These are phyloP conservation scores for Elaeis oleifera DNA, from an alignment of 202 grass and related monocot species.

Conservation along the genomic window DNA sequence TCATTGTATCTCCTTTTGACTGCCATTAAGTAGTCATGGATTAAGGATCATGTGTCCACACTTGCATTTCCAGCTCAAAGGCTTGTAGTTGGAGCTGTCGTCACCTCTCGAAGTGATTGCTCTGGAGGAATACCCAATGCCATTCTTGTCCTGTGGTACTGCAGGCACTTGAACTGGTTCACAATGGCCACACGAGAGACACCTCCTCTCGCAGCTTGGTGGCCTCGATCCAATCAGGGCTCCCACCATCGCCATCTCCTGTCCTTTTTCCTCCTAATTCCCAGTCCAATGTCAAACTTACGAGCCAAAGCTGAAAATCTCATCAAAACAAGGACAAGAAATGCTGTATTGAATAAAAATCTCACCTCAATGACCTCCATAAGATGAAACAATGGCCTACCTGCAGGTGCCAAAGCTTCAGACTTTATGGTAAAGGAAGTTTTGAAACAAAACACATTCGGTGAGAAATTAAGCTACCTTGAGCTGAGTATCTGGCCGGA, in stretches of 20 bases:
- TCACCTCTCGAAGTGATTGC: background rate
- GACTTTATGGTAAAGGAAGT: no score
- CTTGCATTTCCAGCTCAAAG: constrained; percentile 57
- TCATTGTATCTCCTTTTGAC: no score
- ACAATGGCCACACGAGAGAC: constrained; percentile 40
- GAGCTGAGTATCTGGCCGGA: constrained; percentile 17
- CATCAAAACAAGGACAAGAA: background rate
- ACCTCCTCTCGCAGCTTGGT: constrained; percentile 53
- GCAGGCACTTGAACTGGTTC: constrained; percentile 69
- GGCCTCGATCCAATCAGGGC: constrained; percentile 53
- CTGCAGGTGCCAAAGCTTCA: background rate
- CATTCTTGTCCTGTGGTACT: constrained; percentile 17
- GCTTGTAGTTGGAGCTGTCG: constrained; percentile 60
- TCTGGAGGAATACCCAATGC: background rate
- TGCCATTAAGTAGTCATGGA: constrained; percentile 19
- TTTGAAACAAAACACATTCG: background rate
- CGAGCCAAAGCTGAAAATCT: background rate
- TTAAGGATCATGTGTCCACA: constrained; percentile 33
- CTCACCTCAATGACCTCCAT: constrained; percentile 20
- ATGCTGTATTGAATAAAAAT: background rate
- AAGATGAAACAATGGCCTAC: constrained; percentile 17
- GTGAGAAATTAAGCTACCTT: constrained; percentile 25
- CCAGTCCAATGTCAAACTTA: no score
- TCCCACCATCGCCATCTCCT: constrained; percentile 17
- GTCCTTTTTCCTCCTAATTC: background rate